Evolutionary conservation across 371 early-diverging fungal species (phyloP), one percentile per base, ranked within the genome.

Genomic region (Saksenaea vasiformis): DNA sequence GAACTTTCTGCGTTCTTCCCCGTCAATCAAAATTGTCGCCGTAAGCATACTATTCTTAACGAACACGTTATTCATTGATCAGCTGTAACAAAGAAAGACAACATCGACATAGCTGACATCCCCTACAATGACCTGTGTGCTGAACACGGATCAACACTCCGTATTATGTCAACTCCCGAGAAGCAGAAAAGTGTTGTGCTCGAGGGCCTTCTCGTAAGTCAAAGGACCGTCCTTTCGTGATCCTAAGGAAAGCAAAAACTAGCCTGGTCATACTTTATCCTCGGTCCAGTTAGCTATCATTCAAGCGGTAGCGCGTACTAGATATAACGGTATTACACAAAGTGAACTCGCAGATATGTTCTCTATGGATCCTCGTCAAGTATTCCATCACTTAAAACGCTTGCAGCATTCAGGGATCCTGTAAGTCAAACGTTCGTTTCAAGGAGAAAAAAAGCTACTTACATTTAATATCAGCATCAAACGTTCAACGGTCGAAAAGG

Each of bases 341-440:
- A 47, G 28, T 15, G 11, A 36, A 24, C 28, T 61, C 5, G 19
- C 61, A 9, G 38, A 61, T 13, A 53, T 22, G 10, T 61, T 61
- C 34, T 17, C 26, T 36, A 28, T 47, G 36, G 26, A 54, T 22
- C 54, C 61, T 14, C 53, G 38, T 15, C 8, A 17, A 17, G 24
- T 61, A 9, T 61, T 37, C 38, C 61, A 61, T 38, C 27, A 61
- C 26, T 3, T 54, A 9, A 61, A 61, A 35, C 51, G 54, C 1
- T 38, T 61, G 14, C 54, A 53, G 11, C 31, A 28, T 4, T 15
- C 28, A 9, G 22, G 35, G 28, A 15, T 61, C 10, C 47, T 61
- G 61, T 51, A 61, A 35, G 61, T 34, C 11, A 10, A 22, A 22
- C 10, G 10, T 2, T 47, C n/a, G 22, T 22, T 10, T 22, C 22